These are phyloP conservation scores for Mallotus repandus DNA, from an alignment of 441 rosid genomes.

Conservation along the genomic window DNA sequence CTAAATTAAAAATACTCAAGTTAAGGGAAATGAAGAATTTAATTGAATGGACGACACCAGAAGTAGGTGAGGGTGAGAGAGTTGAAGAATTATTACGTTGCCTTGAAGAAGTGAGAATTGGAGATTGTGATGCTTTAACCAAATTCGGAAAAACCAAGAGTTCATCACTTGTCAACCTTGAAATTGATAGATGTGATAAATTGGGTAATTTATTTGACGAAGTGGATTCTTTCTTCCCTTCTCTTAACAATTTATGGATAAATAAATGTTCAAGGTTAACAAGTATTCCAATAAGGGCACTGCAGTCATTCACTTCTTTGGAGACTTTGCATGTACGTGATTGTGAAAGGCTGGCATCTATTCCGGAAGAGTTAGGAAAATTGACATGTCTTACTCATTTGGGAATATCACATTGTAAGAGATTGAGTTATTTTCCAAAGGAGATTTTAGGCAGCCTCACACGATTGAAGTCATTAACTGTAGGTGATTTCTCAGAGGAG, in stretches of 20 bases:
- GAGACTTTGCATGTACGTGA: not conserved
- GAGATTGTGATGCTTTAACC: not conserved
- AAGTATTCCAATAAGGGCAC: not conserved
- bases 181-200: not conserved
- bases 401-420: not conserved
- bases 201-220: not conserved
- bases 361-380: conserved; percentile 13
- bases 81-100: conserved; percentile 17
- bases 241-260: conserved; percentile 4
- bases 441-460: conserved; percentile 4
- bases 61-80: not conserved
- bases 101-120: conserved; percentile 19
- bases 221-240: conserved; percentile 6
- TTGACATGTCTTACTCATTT: conserved; percentile 11
- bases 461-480: conserved; percentile 11
- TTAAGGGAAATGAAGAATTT: conserved; percentile 6
- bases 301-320: not conserved
- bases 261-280: not conserved
- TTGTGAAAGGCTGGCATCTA: conserved; percentile 7
- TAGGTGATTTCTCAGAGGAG: conserved; percentile 23
- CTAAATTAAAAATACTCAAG: conserved; percentile 16
- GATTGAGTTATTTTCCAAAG: not conserved
- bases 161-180: not conserved
- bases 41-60: conserved; percentile 10
- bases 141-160: not conserved